Evolutionary conservation across 208 protist genomes (phyloP), one percentile per base, ranked within the genome.

Genomic region (Wallacemonas sp.): DNA sequence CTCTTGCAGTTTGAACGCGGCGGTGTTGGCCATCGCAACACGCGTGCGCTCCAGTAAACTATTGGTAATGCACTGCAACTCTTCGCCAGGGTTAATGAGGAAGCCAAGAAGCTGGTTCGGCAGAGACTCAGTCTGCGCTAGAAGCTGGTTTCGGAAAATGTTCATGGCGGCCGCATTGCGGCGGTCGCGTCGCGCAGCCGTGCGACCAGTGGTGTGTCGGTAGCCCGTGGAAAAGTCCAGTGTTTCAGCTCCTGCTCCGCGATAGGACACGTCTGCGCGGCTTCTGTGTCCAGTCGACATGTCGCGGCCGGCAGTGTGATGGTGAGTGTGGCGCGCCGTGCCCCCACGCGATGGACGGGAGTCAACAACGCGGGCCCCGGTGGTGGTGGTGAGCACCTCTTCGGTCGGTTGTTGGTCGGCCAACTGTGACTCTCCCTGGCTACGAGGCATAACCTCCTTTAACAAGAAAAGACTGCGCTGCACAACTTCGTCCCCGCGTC

Each of bases 381-480:
- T 57, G 50, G 15, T 53, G 27, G 53, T 34, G 32, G 74, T 73
- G 10, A 90, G 59, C 22, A 81, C 79, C 67, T 89, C 82, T 60
- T 93, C 86, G 10, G 84, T 91, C 63, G 81, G 77, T 66, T 93
- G 79, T n/a, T 78, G 54, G 24, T 89, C 85, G 0, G 79, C 70
- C 24, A 91, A 65, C 32, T 77, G 52, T 24, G 59, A 59, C 63
- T 94, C 84, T 29, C 73, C 60, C 36, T 73, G 77, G 44, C 74
- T 58, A 33, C 79, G 81, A 22, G 91, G 88, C 15, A 77, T 86
- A n/a, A 96, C 37, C 50, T 76, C 68, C 21, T 66, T 66, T 10
- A 96, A 71, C 39, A 96, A 54, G 75, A 94, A 94, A n/a, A 60
- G 57, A 24, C 80, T 81, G 6, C 86, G 81, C 17, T 70, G 68